These are phyloP conservation scores for Pseudonectria buxi DNA, from an alignment of 2,329 filamentous ascomycete genomes.

Conservation along the genomic window DNA sequence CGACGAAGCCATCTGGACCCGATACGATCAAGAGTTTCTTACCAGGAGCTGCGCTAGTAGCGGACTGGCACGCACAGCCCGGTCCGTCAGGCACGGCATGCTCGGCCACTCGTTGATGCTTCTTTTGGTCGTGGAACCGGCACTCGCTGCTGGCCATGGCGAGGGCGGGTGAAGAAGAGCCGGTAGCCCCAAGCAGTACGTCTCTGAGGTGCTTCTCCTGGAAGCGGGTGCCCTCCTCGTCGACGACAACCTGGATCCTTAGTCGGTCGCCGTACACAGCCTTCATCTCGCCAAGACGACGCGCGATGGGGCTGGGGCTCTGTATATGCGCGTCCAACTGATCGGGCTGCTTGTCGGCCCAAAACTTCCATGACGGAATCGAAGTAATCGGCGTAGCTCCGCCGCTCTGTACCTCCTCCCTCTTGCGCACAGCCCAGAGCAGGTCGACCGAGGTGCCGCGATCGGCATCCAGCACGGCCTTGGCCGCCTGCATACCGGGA, in stretches of 20 bases:
- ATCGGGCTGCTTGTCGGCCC: conserved; percentile 9
- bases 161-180: background rate
- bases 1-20: conserved; percentile 85
- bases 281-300: conserved; percentile 59
- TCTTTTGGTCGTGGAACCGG: conserved; percentile 24
- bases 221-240: conserved; percentile 69
- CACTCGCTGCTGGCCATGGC: conserved; percentile 17
- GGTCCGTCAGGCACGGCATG: conserved; percentile 22
- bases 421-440: conserved; percentile 70
- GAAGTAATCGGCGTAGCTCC: conserved; percentile 8
- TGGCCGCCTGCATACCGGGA: conserved; percentile 74
- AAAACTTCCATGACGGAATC: conserved; percentile 18
- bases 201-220: conserved; percentile 40
- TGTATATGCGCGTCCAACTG: conserved; percentile 16
- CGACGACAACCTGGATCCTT: conserved; percentile 68
- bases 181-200: conserved; percentile 16
- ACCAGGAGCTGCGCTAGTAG: conserved; percentile 26
- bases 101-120: conserved; percentile 24
- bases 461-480: conserved; percentile 46
- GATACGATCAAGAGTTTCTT: conserved; percentile 74
- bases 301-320: conserved; percentile 44
- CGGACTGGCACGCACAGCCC: conserved; percentile 20
- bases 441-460: conserved; percentile 50
- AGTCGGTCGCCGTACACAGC: conserved; percentile 48
- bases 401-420: conserved; percentile 41